Evolutionary conservation across 176 grass and related monocot genomes (phyloP).

Genomic region (Cenchrus purpureus): DNA sequence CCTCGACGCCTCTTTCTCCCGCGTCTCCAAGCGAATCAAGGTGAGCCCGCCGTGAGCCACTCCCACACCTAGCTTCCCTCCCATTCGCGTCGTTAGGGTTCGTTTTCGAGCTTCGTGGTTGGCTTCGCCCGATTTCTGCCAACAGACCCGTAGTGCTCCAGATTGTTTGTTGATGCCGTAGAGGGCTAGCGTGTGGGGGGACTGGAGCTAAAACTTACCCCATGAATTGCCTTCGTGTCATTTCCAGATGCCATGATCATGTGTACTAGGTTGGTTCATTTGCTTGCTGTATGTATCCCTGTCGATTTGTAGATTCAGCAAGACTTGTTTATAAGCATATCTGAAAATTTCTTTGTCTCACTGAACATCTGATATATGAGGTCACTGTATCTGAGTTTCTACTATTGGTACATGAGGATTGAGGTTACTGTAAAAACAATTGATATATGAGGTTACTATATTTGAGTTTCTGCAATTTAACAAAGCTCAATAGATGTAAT

Average conservation of each 20-base stretch:
- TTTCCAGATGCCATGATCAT: background rate
- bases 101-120: background rate
- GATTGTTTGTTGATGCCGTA: slow-evolving; percentile 8
- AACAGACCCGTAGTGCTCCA: background rate
- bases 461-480: background rate
- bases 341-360: slow-evolving; percentile 1
- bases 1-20: slow-evolving; percentile 44
- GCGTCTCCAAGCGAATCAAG: slow-evolving; percentile 52
- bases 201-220: background rate
- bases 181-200: background rate
- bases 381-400: background rate
- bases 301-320: background rate
- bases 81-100: background rate
- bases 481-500: background rate
- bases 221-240: background rate
- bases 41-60: slow-evolving; percentile 7
- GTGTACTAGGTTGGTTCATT: background rate
- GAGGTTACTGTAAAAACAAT: background rate
- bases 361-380: slow-evolving; percentile 8
- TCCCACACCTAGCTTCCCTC: background rate
- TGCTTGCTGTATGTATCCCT: background rate
- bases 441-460: background rate
- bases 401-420: background rate
- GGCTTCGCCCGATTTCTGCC: no score
- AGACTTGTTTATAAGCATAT: background rate